Evolutionary conservation across 768 basidiomycete genomes (phyloP).

Genomic region (Cystofilobasidium ferigula): DNA sequence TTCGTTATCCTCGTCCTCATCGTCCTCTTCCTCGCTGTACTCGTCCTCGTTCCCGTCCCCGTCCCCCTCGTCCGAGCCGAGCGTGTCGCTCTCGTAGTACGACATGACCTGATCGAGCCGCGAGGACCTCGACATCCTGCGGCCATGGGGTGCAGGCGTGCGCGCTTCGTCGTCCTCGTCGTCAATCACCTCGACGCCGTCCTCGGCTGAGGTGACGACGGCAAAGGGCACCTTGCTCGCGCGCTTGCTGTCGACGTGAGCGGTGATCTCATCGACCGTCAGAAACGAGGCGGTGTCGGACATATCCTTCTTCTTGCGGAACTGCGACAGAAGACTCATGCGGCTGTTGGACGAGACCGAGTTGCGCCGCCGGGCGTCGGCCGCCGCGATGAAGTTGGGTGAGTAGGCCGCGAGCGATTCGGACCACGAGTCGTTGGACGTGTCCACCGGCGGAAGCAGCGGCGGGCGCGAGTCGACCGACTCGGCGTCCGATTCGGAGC

Average conservation of each 20-base stretch:
- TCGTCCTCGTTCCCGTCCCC: constrained; percentile 25
- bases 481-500: constrained; percentile 23
- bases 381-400: constrained; percentile 23
- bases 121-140: constrained; percentile 29
- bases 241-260: constrained; percentile 62
- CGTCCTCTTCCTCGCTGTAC: constrained; percentile 29
- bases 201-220: no score
- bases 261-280: constrained; percentile 96
- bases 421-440: constrained; percentile 56
- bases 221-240: constrained; percentile 45
- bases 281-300: constrained; percentile 83
- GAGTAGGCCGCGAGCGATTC: constrained; percentile 49
- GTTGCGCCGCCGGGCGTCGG: constrained; percentile 20
- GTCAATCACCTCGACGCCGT: constrained; percentile 43
- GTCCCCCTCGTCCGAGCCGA: constrained; percentile 27
- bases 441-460: constrained; percentile 35
- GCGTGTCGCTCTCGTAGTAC: constrained; percentile 28
- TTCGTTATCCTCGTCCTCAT: constrained; percentile 36
- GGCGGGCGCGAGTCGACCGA: constrained; percentile 32
- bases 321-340: constrained; percentile 45
- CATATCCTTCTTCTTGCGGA: constrained; percentile 62
- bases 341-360: constrained; percentile 43
- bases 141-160: constrained; percentile 24
- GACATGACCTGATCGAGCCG: background rate
- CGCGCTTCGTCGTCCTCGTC: constrained; percentile 31